Evolutionary conservation across 805 yeast species (phyloP), one percentile per base, ranked within the genome.

Genomic region (Soucietia sequanensis): DNA sequence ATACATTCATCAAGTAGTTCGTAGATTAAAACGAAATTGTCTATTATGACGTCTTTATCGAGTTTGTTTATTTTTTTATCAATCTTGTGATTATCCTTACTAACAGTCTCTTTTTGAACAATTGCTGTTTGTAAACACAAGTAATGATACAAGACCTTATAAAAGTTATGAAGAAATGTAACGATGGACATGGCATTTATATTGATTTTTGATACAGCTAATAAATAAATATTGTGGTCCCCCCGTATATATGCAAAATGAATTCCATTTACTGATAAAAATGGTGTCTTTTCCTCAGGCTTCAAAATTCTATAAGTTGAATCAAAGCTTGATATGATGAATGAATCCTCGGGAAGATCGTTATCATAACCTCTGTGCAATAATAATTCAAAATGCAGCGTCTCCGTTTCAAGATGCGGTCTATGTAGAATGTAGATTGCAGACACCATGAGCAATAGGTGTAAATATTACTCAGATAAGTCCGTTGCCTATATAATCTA

Each of bases 1-100:
- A 86, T 75, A 70, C 88, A 84, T 52, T 88, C 96, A 53, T 88
- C 96, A 28, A 88, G 59, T n/a, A 88, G 62, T 54, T 89, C 96
- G 58, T 82, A 83, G 6, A 88, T 75, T 31, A 88, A 65, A 22
- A 81, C 78, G 44, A 77, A 75, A 57, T 88, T 91, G 56, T 88
- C 95, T 15, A 75, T 62, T 2, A 87, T 74, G 12, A 77, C 48
- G 35, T 82, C 89, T 35, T 72, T 72, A 47, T 76, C 76, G 26
- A 84, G 56, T 14, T 60, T 60, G 18, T 69, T 63, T 16, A 75
- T 60, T 31, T 20, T 24, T 3, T 12, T 14, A 4, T 11, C 11
- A 6, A 21, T 8, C 8, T 18, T 15, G 5, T 27, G 16, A 8
- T 32, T 28, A 10, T 20, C 21, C 17, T 24, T 17, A 12, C 22